Conservation (phyloP, 805 yeast genomes). For the Candida oleophila region DNA sequence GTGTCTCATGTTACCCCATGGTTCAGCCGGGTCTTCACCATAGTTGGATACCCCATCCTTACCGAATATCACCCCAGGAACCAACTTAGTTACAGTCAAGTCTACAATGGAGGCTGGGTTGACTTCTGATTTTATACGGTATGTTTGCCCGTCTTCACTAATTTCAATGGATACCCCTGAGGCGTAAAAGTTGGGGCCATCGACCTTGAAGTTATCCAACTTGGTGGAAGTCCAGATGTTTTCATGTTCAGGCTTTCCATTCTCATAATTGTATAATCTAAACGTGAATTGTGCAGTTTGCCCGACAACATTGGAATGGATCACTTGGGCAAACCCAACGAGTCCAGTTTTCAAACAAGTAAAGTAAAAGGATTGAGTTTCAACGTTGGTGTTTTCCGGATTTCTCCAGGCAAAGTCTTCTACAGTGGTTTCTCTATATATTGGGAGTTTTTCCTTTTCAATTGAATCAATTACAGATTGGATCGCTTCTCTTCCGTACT, state of each 20-base stretch:
- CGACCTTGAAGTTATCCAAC: conserved; percentile 71
- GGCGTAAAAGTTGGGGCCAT: conserved; percentile 79
- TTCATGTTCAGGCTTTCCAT: conserved; percentile 41
- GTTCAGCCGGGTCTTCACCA: conserved; percentile 79
- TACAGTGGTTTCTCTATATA: conserved; percentile 53
- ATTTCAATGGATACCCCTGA: conserved; percentile 65
- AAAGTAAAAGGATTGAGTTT: conserved; percentile 92
- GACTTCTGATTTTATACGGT: conserved; percentile 57
- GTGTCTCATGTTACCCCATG: conserved; percentile 98
- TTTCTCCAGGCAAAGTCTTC: conserved; percentile 74
- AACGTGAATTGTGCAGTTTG: conserved; percentile 94
- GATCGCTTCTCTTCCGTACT: conserved; percentile 89
- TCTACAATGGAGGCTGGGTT: conserved; percentile 71
- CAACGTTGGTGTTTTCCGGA: conserved; percentile 86
- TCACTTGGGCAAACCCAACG: conserved; percentile 89
- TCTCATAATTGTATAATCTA: conserved; percentile 60
- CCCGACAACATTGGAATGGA: conserved; percentile 90
- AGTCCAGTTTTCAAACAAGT: conserved; percentile 58
- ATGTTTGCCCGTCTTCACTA: conserved; percentile 39
- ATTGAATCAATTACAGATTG: conserved; percentile 74
- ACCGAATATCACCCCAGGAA: conserved; percentile 88
- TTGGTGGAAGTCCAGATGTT: conserved; percentile 90
- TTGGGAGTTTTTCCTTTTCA: conserved; percentile 33
- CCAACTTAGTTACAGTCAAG: conserved; percentile 55
- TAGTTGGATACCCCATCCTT: conserved; percentile 80